These are phyloP conservation scores for Pulveroboletus ravenelii DNA, from an alignment of 768 basidiomycete species.

Conservation along the genomic window DNA sequence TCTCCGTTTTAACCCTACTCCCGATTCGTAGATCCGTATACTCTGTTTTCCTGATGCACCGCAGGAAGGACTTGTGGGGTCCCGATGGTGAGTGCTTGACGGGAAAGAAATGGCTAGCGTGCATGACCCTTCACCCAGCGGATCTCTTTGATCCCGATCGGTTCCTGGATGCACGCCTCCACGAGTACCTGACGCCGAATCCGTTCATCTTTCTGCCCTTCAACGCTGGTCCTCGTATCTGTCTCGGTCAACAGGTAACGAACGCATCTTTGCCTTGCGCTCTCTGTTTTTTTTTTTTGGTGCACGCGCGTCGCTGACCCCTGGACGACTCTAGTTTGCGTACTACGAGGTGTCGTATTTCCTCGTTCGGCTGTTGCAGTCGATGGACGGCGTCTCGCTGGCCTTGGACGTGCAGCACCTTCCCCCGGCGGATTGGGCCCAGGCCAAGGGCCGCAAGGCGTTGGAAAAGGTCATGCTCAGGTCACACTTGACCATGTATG, in stretches of 20 bases:
- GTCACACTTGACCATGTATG: conserved; percentile 41
- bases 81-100: conserved; percentile 28
- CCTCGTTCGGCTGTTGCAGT: conserved; percentile 48
- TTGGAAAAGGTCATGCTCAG: conserved; percentile 38
- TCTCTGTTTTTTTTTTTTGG: too few species aligned
- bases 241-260: conserved; percentile 46
- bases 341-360: conserved; percentile 54
- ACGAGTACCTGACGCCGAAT: conserved; percentile 50
- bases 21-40: conserved; percentile 3
- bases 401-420: conserved; percentile 34
- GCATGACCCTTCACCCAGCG: conserved; percentile 8
- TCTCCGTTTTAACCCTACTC: too few species aligned
- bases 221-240: conserved; percentile 64
- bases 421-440: conserved; percentile 32
- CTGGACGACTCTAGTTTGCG: conserved; percentile 39
- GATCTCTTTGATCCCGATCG: conserved; percentile 58
- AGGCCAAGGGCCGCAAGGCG: conserved; percentile 33
- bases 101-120: too few species aligned
- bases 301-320: too few species aligned
- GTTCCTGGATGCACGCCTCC: conserved; percentile 54
- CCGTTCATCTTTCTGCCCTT: conserved; percentile 70
- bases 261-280: background rate
- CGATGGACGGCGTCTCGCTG: conserved; percentile 40
- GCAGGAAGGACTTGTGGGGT: conserved; percentile 37
- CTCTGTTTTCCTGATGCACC: conserved; percentile 33